phyloP scores from a whole-genome alignment of 805 yeast species.

The Starmerella etchellsii region DNA sequence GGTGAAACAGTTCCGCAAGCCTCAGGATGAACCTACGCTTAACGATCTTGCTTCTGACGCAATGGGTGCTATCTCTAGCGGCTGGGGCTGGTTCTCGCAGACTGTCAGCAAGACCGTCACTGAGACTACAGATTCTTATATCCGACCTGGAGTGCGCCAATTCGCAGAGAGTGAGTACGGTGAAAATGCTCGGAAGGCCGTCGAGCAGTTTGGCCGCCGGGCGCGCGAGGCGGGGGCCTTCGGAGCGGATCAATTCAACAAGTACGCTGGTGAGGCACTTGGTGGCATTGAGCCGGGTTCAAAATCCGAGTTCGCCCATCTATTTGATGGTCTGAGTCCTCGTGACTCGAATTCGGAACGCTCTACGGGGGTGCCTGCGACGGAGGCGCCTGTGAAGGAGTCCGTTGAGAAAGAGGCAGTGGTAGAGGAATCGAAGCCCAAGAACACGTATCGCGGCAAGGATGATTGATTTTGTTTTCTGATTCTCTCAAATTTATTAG shows the following conservation, averaged over 20 bases:
- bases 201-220: slow-evolving; percentile 90
- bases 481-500: no score
- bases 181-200: slow-evolving; percentile 76
- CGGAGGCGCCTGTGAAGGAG: no score
- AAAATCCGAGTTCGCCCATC: slow-evolving; percentile 16
- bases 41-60: slow-evolving; percentile 53
- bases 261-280: slow-evolving; percentile 35
- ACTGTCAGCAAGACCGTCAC: slow-evolving; percentile 70
- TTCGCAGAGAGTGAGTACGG: slow-evolving; percentile 69
- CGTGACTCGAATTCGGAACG: background rate
- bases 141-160: slow-evolving; percentile 80
- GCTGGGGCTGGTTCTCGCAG: slow-evolving; percentile 89
- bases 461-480: no score
- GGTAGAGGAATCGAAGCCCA: no score
- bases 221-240: slow-evolving; percentile 77
- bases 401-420: no score
- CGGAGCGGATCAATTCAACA: slow-evolving; percentile 55
- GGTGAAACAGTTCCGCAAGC: slow-evolving; percentile 14
- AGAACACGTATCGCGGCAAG: no score
- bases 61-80: slow-evolving; percentile 74
- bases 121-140: slow-evolving; percentile 78
- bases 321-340: slow-evolving; percentile 19
- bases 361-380: no score
- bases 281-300: slow-evolving; percentile 7
- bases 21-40: slow-evolving; percentile 26